Evolutionary conservation across 2,329 filamentous ascomycete species (phyloP).

Genomic region (Penicillium janthinellum): DNA sequence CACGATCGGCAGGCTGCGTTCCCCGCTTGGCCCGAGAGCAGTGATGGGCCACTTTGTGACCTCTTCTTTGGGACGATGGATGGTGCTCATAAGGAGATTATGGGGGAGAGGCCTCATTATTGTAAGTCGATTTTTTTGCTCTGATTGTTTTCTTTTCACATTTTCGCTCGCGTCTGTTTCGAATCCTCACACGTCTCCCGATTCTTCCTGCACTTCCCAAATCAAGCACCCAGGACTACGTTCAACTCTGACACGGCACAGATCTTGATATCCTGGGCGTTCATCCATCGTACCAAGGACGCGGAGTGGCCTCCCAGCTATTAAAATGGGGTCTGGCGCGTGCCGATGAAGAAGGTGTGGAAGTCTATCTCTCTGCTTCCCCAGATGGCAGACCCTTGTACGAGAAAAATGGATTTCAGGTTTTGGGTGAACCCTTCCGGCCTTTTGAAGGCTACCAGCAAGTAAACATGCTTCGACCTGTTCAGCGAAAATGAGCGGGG

Average conservation of each 20-base stretch:
- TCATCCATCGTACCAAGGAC: slow-evolving; percentile 26
- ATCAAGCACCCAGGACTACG: not conserved
- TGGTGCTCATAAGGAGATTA: slow-evolving; percentile 15
- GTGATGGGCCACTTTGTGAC: slow-evolving; percentile 23
- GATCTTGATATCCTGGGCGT: slow-evolving; percentile 31
- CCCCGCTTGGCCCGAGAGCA: slow-evolving; percentile 19
- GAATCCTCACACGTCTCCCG: not conserved
- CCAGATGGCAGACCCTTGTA: slow-evolving; percentile 41
- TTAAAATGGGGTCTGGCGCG: slow-evolving; percentile 41
- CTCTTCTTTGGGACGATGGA: slow-evolving; percentile 26
- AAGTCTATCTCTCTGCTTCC: slow-evolving; percentile 42
- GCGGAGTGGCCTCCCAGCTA: slow-evolving; percentile 31
- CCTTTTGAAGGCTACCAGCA: slow-evolving; percentile 21
- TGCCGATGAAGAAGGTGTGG: slow-evolving; percentile 37
- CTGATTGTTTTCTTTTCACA: not conserved
- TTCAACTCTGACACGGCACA: slow-evolving; percentile 4
- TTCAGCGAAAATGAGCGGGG: not conserved
- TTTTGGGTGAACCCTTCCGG: slow-evolving; percentile 15
- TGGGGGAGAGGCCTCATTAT: slow-evolving; percentile 27
- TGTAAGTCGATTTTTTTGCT: slow-evolving; percentile 20
- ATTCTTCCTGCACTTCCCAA: not conserved
- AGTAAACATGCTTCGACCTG: slow-evolving; percentile 22
- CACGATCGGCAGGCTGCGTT: slow-evolving; percentile 7
- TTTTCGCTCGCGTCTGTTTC: not conserved
- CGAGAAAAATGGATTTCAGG: slow-evolving; percentile 42